Evolutionary conservation across 768 basidiomycete genomes (phyloP).

Genomic region (Gloeopeniophorella convolvens): DNA sequence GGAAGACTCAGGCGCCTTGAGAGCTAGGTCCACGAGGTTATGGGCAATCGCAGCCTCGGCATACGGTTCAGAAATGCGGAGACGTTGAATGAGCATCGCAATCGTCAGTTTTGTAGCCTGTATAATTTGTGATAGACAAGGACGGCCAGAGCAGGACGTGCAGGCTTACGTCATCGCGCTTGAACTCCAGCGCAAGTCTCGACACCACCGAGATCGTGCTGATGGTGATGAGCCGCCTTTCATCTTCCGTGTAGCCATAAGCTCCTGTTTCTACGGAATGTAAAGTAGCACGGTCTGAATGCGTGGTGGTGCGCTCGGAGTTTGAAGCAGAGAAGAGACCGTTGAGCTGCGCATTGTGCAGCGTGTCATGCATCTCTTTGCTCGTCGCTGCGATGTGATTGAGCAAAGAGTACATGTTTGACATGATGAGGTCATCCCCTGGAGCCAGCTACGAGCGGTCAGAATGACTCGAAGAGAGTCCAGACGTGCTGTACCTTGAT

Average conservation of each 20-base stretch:
- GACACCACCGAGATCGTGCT: slow-evolving; percentile 92
- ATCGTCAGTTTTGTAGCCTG: slow-evolving; percentile 83
- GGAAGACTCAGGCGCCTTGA: slow-evolving; percentile 66
- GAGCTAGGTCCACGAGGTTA: slow-evolving; percentile 85
- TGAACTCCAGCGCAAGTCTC: slow-evolving; percentile 79
- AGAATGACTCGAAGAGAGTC: slow-evolving; percentile 6
- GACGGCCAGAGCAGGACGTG: neutral
- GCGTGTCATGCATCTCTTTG: slow-evolving; percentile 61
- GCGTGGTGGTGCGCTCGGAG: slow-evolving; percentile 10
- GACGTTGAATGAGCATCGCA: slow-evolving; percentile 86
- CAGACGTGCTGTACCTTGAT: slow-evolving; percentile 52
- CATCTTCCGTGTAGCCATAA: slow-evolving; percentile 70
- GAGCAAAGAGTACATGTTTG: slow-evolving; percentile 93
- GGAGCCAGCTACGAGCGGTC: slow-evolving; percentile 56
- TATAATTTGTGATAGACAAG: neutral
- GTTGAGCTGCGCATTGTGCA: slow-evolving; percentile 33
- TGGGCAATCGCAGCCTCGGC: slow-evolving; percentile 90
- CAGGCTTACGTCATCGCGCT: slow-evolving; percentile 63
- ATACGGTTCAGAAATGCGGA: slow-evolving; percentile 77
- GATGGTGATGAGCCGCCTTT: slow-evolving; percentile 77
- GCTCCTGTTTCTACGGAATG: slow-evolving; percentile 60
- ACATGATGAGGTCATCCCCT: slow-evolving; percentile 85
- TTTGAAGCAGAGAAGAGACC: slow-evolving; percentile 21
- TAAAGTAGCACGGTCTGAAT: slow-evolving; percentile 40
- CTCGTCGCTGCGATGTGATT: slow-evolving; percentile 85